Percentiles rank a stretch among this genome's conserved stretches.
Evolutionary conservation across 192 early-diverging fungal species (phyloP).

Genomic region (Phycomyces blakesleeanus): DNA sequence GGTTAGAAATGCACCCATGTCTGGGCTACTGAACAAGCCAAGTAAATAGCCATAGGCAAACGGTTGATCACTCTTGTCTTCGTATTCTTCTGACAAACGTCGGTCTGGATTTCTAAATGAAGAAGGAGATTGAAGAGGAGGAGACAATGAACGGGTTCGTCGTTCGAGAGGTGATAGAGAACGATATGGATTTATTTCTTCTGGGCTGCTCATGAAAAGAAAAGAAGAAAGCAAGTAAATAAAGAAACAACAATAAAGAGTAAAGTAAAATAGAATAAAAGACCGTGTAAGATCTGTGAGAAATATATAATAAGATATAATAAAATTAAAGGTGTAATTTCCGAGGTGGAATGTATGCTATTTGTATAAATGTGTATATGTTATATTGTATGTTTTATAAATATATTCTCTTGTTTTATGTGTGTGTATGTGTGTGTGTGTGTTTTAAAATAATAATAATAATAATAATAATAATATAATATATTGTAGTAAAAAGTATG

Average conservation of each 20-base stretch:
- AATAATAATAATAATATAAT: too few relatives aligned
- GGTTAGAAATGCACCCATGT: background rate
- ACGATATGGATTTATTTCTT: background rate
- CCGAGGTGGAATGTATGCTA: background rate
- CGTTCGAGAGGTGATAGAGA: background rate
- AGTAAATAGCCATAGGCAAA: constrained; percentile 5
- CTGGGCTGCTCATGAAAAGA: background rate
- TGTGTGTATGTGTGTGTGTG: too few relatives aligned
- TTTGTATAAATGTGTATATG: too few relatives aligned
- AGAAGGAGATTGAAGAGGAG: background rate
- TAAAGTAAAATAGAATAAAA: too few relatives aligned
- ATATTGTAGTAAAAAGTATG: background rate
- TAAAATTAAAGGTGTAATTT: background rate
- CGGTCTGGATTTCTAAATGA: too few relatives aligned
- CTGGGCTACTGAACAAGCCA: background rate
- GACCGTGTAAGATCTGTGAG: too few relatives aligned
- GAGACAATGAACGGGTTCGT: background rate
- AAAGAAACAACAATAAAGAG: too few relatives aligned
- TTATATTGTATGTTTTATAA: constrained; percentile 1
- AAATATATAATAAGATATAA: background rate
- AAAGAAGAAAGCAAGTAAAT: constrained; percentile 3
- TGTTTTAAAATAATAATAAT: too few relatives aligned
- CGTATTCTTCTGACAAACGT: background rate
- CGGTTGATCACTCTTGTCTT: background rate
- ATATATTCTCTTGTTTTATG: background rate